Evolutionary conservation across 1,284 basidiomycete genomes (phyloP), one percentile per base, ranked within the genome.

Genomic region (Bondarzewia mesenterica): DNA sequence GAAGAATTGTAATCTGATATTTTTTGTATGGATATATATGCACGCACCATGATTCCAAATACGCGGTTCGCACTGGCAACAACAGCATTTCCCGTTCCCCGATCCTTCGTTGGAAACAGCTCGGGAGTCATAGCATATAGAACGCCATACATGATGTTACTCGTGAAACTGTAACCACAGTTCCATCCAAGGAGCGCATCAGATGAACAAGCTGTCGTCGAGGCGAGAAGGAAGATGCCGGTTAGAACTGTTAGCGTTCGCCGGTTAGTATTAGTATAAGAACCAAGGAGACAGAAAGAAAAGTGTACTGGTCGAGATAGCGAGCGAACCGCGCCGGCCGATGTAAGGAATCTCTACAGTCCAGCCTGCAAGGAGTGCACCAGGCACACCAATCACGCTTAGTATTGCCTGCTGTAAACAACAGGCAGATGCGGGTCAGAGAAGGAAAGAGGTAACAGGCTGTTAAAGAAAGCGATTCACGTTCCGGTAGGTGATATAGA

Each of bases 141-240:
- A 4, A 86, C 78, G 10, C 81, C 83, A 56, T 85, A 87, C 83
- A 87, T 86, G 50, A 82, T 74, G 57, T 82, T 83, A 55, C 73
- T 77, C 53, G 66, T 73, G 58, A 83, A 78, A 18, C 68, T 73
- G 55, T 81, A 83, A 18, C 77, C 83, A 56, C 82, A 86, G 59
- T 86, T 86, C 82, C 81, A 85, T 25, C 81, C 84, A 20, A 88
- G 68, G 29, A 87, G 70, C 25, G 78, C 73, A 52, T 76, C 69
- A 1, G 80, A 81, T 46, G 73, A 78, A 45, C 75, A 70, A 22
- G 83, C 74, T 5, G 81, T 84, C 29, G 85, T 88, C 32, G 74
- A 78, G 35, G 75, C 75, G 61, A 85, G 82, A 18, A 88, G 68
- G 65, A 86, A 86, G 23, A 74, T 69, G 10, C 84, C 83, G 1